These are phyloP conservation scores for Anacardium occidentale DNA, from an alignment of 345 rosid genomes.

Conservation along the genomic window DNA sequence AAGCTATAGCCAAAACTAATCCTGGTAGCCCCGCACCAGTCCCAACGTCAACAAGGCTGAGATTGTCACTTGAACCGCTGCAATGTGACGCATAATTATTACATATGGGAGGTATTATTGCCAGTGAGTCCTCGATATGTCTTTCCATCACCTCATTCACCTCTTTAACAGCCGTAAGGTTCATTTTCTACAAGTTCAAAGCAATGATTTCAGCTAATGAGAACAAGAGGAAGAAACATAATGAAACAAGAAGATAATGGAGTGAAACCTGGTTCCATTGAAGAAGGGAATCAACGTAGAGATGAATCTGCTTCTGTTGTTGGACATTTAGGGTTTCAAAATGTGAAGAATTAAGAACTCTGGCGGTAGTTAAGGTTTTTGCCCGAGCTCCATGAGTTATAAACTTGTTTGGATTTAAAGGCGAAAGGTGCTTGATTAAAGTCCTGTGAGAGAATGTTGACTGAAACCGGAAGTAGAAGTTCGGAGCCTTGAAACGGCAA, in stretches of 20 bases:
- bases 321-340: constrained; percentile 47
- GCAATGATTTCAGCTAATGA: not conserved
- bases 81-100: constrained; percentile 43
- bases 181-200: constrained; percentile 57
- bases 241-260: not conserved
- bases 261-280: constrained; percentile 77
- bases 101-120: constrained; percentile 60
- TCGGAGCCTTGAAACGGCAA: constrained; percentile 25
- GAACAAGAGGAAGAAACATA: not conserved
- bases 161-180: constrained; percentile 76
- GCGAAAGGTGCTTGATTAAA: constrained; percentile 69
- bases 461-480: constrained; percentile 14
- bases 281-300: constrained; percentile 67
- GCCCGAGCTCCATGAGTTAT: constrained; percentile 14
- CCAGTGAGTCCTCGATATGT: constrained; percentile 86
- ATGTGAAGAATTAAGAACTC: constrained; percentile 25
- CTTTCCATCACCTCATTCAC: constrained; percentile 71
- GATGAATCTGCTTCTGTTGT: constrained; percentile 64
- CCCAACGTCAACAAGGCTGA: constrained; percentile 79
- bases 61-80: constrained; percentile 28
- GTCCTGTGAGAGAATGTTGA: constrained; percentile 42
- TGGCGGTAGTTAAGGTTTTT: constrained; percentile 15
- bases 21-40: constrained; percentile 94
- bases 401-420: constrained; percentile 24
- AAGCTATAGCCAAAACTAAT: constrained; percentile 72